A percentile compares a stretch with the other conserved stretches of the same genome.
These are phyloP conservation scores for Daedalea quercina DNA, from an alignment of 768 basidiomycete genomes.

Conservation along the genomic window DNA sequence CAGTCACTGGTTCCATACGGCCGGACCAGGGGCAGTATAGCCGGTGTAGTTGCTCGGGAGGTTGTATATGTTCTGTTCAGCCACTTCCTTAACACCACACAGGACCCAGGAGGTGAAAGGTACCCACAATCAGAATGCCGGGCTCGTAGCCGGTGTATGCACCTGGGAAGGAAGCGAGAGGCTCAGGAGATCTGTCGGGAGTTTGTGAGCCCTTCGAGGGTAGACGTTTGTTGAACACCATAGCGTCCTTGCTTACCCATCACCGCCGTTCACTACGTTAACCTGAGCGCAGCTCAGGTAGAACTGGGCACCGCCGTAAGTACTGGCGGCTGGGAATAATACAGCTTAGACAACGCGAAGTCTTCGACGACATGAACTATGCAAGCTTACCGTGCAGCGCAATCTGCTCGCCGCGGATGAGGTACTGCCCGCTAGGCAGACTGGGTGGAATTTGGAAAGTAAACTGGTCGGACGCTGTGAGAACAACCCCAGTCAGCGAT, in stretches of 20 bases:
- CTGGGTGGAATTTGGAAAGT: slow-evolving; percentile 21
- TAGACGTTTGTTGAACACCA: too few relatives aligned
- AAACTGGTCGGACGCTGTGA: slow-evolving; percentile 15
- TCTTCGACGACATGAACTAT: background rate
- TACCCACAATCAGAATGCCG: background rate
- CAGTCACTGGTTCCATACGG: background rate
- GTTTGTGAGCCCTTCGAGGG: too few relatives aligned
- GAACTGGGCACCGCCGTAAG: slow-evolving; percentile 25
- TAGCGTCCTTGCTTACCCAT: slow-evolving; percentile 9
- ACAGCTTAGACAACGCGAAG: background rate
- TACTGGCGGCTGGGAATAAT: slow-evolving; percentile 1
- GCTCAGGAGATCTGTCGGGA: background rate
- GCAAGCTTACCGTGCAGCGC: slow-evolving; percentile 18
- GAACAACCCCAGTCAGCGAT: slow-evolving; percentile 1
- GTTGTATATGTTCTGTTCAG: slow-evolving; percentile 23
- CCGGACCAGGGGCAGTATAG: slow-evolving; percentile 10
- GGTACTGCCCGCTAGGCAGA: slow-evolving; percentile 25
- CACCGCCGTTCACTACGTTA: slow-evolving; percentile 24
- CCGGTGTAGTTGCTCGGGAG: slow-evolving; percentile 19
- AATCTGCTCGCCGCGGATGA: slow-evolving; percentile 26
- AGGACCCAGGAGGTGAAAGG: background rate
- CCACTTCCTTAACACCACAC: background rate
- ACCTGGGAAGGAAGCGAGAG: slow-evolving; percentile 20
- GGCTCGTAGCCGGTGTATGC: background rate
- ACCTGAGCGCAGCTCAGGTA: slow-evolving; percentile 25